phyloP scores from a whole-genome alignment of 2,329 filamentous ascomycete genomes.

The Curvularia sp. region DNA sequence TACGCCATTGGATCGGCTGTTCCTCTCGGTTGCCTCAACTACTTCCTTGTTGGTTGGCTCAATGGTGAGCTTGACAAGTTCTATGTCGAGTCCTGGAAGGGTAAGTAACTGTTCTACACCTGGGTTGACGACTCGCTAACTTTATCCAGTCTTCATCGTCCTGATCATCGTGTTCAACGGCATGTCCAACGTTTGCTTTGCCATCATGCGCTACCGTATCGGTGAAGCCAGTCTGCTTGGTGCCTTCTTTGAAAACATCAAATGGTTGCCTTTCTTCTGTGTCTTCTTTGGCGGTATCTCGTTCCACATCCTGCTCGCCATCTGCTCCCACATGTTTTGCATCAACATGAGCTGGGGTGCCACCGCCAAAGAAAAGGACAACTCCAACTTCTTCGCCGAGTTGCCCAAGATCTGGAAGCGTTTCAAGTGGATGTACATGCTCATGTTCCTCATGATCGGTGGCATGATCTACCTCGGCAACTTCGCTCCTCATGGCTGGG shows the following conservation, averaged over 20 bases:
- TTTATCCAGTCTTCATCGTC: constrained; percentile 64
- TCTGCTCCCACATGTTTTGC: constrained; percentile 82
- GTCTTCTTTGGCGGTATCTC: constrained; percentile 83
- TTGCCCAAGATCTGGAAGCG: constrained; percentile 78
- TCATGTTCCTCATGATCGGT: constrained; percentile 66
- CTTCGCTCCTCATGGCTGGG: constrained; percentile 68
- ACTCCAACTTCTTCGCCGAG: constrained; percentile 85
- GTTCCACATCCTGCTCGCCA: constrained; percentile 78
- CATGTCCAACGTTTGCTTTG: constrained; percentile 65
- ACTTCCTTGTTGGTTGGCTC: constrained; percentile 73
- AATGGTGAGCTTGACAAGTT: constrained; percentile 78
- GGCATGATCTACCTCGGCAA: constrained; percentile 71
- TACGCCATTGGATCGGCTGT: constrained; percentile 72
- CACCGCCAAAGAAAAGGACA: constrained; percentile 80
- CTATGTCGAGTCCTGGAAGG: constrained; percentile 75
- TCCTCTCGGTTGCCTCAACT: constrained; percentile 70
- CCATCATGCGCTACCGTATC: constrained; percentile 67
- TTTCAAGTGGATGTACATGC: constrained; percentile 71
- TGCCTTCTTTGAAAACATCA: constrained; percentile 64
- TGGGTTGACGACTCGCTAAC: constrained; percentile 1
- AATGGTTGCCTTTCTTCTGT: constrained; percentile 69
- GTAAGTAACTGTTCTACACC: constrained; percentile 8
- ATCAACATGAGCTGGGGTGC: constrained; percentile 86
- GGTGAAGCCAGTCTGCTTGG: constrained; percentile 60
- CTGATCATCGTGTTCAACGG: constrained; percentile 69